phyloP scores from a whole-genome alignment of 352 stramenopile species.

The Phytophthora colocasiae region DNA sequence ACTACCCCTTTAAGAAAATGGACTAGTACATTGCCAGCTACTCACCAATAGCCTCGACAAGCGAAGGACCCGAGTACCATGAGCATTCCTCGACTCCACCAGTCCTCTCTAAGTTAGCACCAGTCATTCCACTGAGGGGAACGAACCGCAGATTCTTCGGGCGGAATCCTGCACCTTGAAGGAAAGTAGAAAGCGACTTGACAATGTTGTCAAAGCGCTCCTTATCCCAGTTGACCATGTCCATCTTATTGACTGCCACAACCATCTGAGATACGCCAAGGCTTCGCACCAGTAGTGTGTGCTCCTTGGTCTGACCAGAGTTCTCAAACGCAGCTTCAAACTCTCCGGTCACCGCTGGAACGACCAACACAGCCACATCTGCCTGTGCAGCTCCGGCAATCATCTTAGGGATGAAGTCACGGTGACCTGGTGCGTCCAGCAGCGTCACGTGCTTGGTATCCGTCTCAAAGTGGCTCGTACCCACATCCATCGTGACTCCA shows the following conservation, averaged over 20 bases:
- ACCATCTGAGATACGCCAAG: conserved; percentile 95
- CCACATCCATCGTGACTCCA: conserved; percentile 98
- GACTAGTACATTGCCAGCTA: no score
- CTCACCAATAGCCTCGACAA: conserved; percentile 80
- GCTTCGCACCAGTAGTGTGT: conserved; percentile 94
- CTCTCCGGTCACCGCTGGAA: conserved; percentile 94
- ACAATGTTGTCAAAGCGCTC: conserved; percentile 84
- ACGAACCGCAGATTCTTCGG: conserved; percentile 88
- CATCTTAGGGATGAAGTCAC: conserved; percentile 98
- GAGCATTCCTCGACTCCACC: conserved; percentile 52
- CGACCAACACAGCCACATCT: conserved; percentile 94
- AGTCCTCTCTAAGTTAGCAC: conserved; percentile 82
- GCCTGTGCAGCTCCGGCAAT: conserved; percentile 95
- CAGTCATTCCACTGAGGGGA: conserved; percentile 87
- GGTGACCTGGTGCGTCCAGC: conserved; percentile 96
- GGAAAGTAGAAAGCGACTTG: conserved; percentile 74
- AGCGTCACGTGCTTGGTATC: conserved; percentile 93
- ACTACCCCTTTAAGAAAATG: neutral
- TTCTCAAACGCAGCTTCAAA: conserved; percentile 96
- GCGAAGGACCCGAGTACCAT: conserved; percentile 84
- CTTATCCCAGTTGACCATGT: conserved; percentile 88
- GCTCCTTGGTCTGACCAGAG: conserved; percentile 98
- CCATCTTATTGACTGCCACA: conserved; percentile 99
- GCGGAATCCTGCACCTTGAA: conserved; percentile 79
- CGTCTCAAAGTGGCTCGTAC: conserved; percentile 93